phyloP scores from a whole-genome alignment of 176 grass and related monocot genomes.

The Thalia dealbata region DNA sequence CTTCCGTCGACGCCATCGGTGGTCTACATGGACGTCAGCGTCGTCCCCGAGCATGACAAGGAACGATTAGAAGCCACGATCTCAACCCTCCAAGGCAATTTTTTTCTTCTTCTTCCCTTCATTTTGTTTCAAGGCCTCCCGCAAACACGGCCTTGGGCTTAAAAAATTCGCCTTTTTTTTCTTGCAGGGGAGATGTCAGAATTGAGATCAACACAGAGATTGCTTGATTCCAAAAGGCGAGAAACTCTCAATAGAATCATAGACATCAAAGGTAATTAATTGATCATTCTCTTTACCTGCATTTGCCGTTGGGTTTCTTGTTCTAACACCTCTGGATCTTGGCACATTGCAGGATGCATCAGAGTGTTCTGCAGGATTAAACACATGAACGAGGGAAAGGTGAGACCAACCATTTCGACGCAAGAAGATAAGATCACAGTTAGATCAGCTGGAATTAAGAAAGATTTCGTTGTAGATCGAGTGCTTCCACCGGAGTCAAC shows the following conservation, averaged over 20 bases:
- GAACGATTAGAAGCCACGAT: slow-evolving; percentile 18
- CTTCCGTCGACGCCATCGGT: neutral
- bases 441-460: slow-evolving; percentile 46
- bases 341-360: slow-evolving; percentile 60
- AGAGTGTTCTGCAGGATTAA: slow-evolving; percentile 81
- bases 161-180: neutral
- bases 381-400: slow-evolving; percentile 24
- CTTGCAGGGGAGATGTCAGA: slow-evolving; percentile 51
- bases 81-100: slow-evolving; percentile 35
- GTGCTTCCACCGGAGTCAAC: slow-evolving; percentile 59
- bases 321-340: neutral
- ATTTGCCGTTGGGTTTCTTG: neutral
- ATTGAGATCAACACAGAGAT: slow-evolving; percentile 34
- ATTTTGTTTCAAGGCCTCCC: neutral
- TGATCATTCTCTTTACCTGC: neutral
- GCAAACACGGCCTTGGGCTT: neutral
- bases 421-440: slow-evolving; percentile 53
- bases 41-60: slow-evolving; percentile 28
- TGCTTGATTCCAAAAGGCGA: slow-evolving; percentile 44
- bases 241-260: slow-evolving; percentile 61
- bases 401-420: slow-evolving; percentile 26
- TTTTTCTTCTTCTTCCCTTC: slow-evolving; percentile 1
- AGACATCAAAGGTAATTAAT: slow-evolving; percentile 66
- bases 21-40: slow-evolving; percentile 26
- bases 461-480: slow-evolving; percentile 63